Evolutionary conservation across 2,329 filamentous ascomycete genomes (phyloP).

Genomic region (Fusarium dimerum): DNA sequence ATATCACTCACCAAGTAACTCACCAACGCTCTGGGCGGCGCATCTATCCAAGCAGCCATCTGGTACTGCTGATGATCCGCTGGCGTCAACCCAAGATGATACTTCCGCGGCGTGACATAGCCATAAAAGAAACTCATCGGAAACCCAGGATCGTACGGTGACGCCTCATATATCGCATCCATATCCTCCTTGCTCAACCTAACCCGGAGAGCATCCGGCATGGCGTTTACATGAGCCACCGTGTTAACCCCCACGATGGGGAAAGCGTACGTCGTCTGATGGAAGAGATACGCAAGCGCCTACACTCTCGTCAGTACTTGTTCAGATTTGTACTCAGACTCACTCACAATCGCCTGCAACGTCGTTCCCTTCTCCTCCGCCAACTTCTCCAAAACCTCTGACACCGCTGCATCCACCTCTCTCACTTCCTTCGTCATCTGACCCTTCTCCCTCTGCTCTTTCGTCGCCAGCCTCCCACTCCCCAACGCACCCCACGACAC

Average conservation of each 20-base stretch:
- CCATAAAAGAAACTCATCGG: slow-evolving; percentile 10
- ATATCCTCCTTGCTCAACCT: slow-evolving; percentile 5
- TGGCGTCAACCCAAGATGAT: slow-evolving; percentile 6
- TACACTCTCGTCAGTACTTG: neutral
- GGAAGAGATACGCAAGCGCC: slow-evolving; percentile 13
- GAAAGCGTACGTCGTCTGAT: slow-evolving; percentile 14
- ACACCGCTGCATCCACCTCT: neutral
- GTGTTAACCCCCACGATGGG: slow-evolving; percentile 15
- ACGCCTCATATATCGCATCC: slow-evolving; percentile 6
- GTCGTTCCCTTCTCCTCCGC: slow-evolving; percentile 6
- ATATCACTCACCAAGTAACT: neutral
- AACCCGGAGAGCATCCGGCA: slow-evolving; percentile 5
- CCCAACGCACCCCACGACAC: slow-evolving; percentile 38
- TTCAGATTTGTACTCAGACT: neutral
- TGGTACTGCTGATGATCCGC: slow-evolving; percentile 4
- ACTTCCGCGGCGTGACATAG: slow-evolving; percentile 1
- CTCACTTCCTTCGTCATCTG: neutral
- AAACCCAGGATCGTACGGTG: slow-evolving; percentile 3
- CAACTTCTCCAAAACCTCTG: slow-evolving; percentile 7
- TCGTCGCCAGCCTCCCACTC: slow-evolving; percentile 1
- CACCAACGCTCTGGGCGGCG: slow-evolving; percentile 9
- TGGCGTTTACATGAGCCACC: slow-evolving; percentile 6
- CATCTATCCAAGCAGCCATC: slow-evolving; percentile 15
- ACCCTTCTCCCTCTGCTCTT: slow-evolving; percentile 1
- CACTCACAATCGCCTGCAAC: slow-evolving; percentile 10